Conservation (phyloP, 2,329 filamentous ascomycete species). For the Grosmannia clavigera region DNA sequence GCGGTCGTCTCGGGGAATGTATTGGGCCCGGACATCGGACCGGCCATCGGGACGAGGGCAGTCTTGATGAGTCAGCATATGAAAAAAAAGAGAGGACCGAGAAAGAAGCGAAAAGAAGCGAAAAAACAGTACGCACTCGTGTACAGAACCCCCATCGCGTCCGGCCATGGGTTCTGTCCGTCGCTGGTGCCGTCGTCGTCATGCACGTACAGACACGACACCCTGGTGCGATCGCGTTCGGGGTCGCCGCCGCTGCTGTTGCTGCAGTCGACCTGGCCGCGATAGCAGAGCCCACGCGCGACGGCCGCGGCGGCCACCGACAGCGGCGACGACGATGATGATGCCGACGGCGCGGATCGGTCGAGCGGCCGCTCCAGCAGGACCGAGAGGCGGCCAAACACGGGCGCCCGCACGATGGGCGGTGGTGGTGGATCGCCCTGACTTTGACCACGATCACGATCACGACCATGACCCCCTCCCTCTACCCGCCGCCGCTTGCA, state of each 20-base stretch:
- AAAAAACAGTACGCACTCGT: constrained; percentile 20
- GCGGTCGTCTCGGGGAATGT: constrained; percentile 31
- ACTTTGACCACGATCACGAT: no score
- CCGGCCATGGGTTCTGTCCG: constrained; percentile 15
- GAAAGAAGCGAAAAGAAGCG: not conserved
- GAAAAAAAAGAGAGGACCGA: not conserved
- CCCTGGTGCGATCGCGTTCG: not conserved
- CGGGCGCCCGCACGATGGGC: not conserved
- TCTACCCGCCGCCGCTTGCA: not conserved
- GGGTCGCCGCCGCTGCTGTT: not conserved
- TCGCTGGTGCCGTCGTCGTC: not conserved
- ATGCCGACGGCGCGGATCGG: not conserved
- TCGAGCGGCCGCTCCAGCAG: not conserved
- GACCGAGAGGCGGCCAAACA: not conserved
- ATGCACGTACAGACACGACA: constrained; percentile 9
- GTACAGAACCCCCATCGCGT: constrained; percentile 29
- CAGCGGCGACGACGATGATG: not conserved
- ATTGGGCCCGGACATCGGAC: constrained; percentile 22
- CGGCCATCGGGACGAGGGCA: constrained; percentile 12
- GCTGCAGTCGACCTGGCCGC: not conserved
- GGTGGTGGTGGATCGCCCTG: not conserved
- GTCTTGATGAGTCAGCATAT: constrained; percentile 12
- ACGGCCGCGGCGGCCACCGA: not conserved
- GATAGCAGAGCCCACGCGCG: not conserved
- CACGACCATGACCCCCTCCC: not conserved